These are phyloP conservation scores for Apium graveolens DNA, from an alignment of 129 eudicot genomes.

Conservation along the genomic window DNA sequence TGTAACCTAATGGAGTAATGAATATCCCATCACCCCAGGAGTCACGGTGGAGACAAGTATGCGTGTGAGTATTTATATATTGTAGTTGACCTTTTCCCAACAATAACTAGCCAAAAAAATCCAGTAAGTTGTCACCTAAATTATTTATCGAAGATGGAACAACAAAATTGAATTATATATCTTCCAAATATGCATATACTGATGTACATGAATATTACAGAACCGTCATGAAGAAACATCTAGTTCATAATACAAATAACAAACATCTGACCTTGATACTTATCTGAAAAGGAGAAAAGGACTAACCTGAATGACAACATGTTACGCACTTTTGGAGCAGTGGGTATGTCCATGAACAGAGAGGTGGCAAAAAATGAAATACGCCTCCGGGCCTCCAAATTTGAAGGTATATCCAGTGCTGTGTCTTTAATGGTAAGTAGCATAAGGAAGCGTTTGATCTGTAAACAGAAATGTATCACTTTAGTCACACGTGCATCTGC, in stretches of 20 bases:
- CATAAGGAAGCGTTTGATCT: constrained; percentile 83
- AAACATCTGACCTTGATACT: neutral
- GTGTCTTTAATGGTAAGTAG: constrained; percentile 74
- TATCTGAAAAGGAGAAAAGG: neutral
- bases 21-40: neutral
- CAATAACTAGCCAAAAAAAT: neutral
- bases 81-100: neutral
- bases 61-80: neutral
- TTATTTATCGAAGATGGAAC: neutral
- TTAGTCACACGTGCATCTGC: constrained; percentile 4
- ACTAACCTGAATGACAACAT: constrained; percentile 91
- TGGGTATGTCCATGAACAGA: constrained; percentile 85
- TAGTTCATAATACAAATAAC: neutral
- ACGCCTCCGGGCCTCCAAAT: constrained; percentile 86
- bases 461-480: constrained; percentile 15
- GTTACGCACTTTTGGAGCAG: constrained; percentile 89
- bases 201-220: neutral
- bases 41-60: neutral
- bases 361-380: constrained; percentile 87
- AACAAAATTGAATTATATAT: neutral
- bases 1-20: neutral
- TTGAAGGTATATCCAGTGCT: constrained; percentile 76
- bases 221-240: neutral
- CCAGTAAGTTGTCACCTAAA: neutral
- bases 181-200: neutral